Evolutionary conservation across 1,284 basidiomycete genomes (phyloP), one percentile per base, ranked within the genome.

Genomic region (Trametes hirsuta): DNA sequence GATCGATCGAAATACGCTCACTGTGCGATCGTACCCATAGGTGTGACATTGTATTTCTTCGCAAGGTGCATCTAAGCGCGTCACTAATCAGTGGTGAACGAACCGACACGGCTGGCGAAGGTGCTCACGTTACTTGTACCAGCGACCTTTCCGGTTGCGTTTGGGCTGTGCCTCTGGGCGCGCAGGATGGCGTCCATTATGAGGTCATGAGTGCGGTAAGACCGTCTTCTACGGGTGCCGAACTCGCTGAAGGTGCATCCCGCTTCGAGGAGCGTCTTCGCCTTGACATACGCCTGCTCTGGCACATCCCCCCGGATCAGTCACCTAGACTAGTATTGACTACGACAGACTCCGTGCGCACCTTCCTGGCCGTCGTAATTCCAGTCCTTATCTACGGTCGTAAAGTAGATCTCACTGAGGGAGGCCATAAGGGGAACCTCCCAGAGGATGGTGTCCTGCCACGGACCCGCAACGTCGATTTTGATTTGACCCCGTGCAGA

Each of bases 361-460:
- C 91, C 90, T 75, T 84, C 80, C 76, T 97, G 94, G 0, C 87
- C 87, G 9, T 91, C 85, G 62, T 94, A 86, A 56, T 77, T 83
- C 97, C 97, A 99, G 68, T 94, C 87, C 0, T 79, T 90, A 68
- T 88, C 87, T 21, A 88, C 87, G 12, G 82, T 79, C 21, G 71
- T 75, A 71, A 92, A 94, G 74, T 90, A 91, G 25, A 84, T 83
- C 76, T 94, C 87, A 75, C 93, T 93, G 48, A 95, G 78, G 66
- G 89, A 90, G 9, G 94, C 88, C 93, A 98, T 95, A 47, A 98
- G 79, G 1, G 94, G 95, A 0, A 98, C 95, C 76, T 99, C 97
- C 87, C 97, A 99, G 18, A 98, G 77, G 61, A 99, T 98, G 6
- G 93, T 87, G 65, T 98, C 94, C 0, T 79, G 78, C 97, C 97